Evolutionary conservation across 2,329 filamentous ascomycete genomes (phyloP).

Genomic region (Diaporthe citriasiana): DNA sequence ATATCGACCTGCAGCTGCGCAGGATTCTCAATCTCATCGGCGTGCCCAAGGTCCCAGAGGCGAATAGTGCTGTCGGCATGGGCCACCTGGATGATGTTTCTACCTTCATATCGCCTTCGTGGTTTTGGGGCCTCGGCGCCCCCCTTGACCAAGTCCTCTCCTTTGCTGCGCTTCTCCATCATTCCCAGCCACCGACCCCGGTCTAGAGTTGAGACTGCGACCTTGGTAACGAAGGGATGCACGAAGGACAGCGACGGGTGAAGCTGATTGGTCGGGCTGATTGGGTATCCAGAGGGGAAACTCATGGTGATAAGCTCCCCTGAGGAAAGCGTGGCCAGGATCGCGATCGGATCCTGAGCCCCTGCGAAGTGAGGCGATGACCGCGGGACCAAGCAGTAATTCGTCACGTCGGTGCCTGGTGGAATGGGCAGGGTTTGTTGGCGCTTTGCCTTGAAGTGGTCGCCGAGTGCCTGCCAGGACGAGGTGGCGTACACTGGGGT

Average conservation of each 20-base stretch:
- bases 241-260: slow-evolving; percentile 90
- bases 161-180: slow-evolving; percentile 85
- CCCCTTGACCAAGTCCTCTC: slow-evolving; percentile 83
- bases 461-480: slow-evolving; percentile 84
- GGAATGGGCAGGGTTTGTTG: slow-evolving; percentile 82
- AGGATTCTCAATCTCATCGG: slow-evolving; percentile 92
- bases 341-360: slow-evolving; percentile 89
- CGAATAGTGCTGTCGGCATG: slow-evolving; percentile 94
- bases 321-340: slow-evolving; percentile 83
- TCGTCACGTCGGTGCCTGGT: slow-evolving; percentile 79
- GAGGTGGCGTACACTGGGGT: slow-evolving; percentile 94
- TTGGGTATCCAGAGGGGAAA: slow-evolving; percentile 92
- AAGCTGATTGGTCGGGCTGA: slow-evolving; percentile 92
- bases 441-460: slow-evolving; percentile 84
- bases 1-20: slow-evolving; percentile 87
- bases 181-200: slow-evolving; percentile 90
- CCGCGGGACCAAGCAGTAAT: slow-evolving; percentile 88
- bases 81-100: slow-evolving; percentile 87
- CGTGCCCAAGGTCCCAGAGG: slow-evolving; percentile 92
- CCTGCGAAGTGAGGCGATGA: slow-evolving; percentile 87
- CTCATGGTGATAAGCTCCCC: slow-evolving; percentile 92
- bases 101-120: slow-evolving; percentile 82
- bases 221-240: slow-evolving; percentile 86
- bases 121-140: slow-evolving; percentile 80
- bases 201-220: slow-evolving; percentile 80